Evolutionary conservation across 2,329 filamentous ascomycete species (phyloP), one percentile per base, ranked within the genome.

Genomic region (Fusarium caatingaense): DNA sequence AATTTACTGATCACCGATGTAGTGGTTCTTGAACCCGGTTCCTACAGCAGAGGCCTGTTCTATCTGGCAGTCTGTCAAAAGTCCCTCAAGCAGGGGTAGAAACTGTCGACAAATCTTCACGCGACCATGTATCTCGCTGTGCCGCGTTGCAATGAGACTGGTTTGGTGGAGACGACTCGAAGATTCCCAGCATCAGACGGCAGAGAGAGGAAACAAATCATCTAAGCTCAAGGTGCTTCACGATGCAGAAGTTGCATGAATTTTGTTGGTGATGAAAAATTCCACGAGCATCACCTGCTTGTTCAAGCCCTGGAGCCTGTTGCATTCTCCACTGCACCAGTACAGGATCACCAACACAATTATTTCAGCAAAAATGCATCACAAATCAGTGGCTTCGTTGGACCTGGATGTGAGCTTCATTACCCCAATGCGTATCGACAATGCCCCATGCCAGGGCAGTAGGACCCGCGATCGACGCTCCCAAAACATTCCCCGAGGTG

Each of bases 201-300:
- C 34, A 40, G 40, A 69, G 58, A 30, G 12, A 13, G 12, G 37
- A 48, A 60, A 40, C 41, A 42, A 25, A 61, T 30, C 21, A 27
- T 37, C 53, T 41, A 66, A 28, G 53, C 37, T 32, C 30, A 18
- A 54, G n/a, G 61, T 60, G 63, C 42, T 65, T 49, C 47, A 25
- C 44, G 45, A 61, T 61, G 55, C 30, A 50, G 61, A 55, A 58
- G 67, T 60, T 58, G 60, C 64, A 66, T 61, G 57, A 64, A 42
- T 49, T 63, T 45, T 61, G 71, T 74, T 75, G 72, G 72, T 74
- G 72, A 74, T 47, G 56, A 48, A 54, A 28, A 50, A 42, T 54
- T 58, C 23, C 27, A 56, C 37, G 34, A 54, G 44, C 48, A 49
- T 61, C 58, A 69, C 68, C 69, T 73, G 72, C 69, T 74, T 45